Evolutionary conservation across 192 early-diverging fungal species (phyloP), one percentile per base, ranked within the genome.

Genomic region (Umbelopsis vinacea): DNA sequence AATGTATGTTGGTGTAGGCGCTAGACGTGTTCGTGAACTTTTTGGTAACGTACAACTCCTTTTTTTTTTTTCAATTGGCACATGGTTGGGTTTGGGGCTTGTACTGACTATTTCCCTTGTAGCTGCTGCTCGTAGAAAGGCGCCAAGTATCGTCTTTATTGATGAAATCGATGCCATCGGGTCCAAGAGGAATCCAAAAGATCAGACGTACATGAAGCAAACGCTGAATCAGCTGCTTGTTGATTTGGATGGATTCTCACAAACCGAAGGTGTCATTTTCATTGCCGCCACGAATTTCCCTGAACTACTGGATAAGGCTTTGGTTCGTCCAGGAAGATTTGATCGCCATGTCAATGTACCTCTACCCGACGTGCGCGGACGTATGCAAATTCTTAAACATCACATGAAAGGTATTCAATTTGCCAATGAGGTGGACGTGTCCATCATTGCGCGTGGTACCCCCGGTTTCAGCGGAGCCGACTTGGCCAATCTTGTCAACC

Each of bases 381-480:
- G 98, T 19, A 85, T 92, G 66, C 90, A 93, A 52, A 99, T 99
- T 46, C 86, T 99, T 66, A 88, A 93, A 74, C 92, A 95, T 33
- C 98, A 99, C 73, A 86, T 92, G 55, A 92, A 94, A 69, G 91
- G 87, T 48, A 90, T 98, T 47, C 79, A 81, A 23, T 77, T 98
- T 54, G 81, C 80, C 0, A 45, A 46, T 43, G 88, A 91, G 38
- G 94, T 98, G 1, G 89, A 99, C 66, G 81, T 94, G 21, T 86
- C 84, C 68, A 85, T 93, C 3, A 91, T 98, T 72, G 96, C 98
- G 5, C 88, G 97, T 37, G 97, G 98, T 35, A 98, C 98, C 9
- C 95, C 97, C 7, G 98, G 98, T 17, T 99, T 99, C 77, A 97
- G 95, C n/a, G 98, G 98, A 46, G 98, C 98, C n/a, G 96, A 99